A percentile compares a stretch with the other conserved stretches of the same genome.
Evolutionary conservation across 495 filamentous ascomycete genomes (phyloP).

Genomic region (Talaromyces ruber): DNA sequence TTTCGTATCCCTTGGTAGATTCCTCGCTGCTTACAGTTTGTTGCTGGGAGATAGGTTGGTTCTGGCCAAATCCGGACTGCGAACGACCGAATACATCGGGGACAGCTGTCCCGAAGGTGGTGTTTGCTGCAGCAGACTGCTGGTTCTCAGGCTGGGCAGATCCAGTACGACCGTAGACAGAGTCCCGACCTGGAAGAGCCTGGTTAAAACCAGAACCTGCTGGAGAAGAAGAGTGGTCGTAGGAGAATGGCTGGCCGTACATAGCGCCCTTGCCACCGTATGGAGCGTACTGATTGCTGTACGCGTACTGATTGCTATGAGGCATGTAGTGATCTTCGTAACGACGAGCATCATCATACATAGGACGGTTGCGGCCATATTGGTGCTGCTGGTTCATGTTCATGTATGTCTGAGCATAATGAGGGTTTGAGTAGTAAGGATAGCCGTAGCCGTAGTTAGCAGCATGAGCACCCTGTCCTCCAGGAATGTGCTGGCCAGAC

Average conservation of each 20-base stretch:
- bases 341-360: slow-evolving; percentile 47
- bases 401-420: slow-evolving; percentile 68
- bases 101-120: slow-evolving; percentile 58
- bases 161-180: slow-evolving; percentile 69
- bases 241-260: slow-evolving; percentile 79
- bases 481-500: slow-evolving; percentile 54
- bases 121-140: slow-evolving; percentile 44
- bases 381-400: slow-evolving; percentile 51
- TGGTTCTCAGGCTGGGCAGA: slow-evolving; percentile 65
- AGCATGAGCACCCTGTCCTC: slow-evolving; percentile 41
- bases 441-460: slow-evolving; percentile 57
- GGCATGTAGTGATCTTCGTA: slow-evolving; percentile 49
- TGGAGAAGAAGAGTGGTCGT: slow-evolving; percentile 71
- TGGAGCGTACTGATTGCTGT: slow-evolving; percentile 60
- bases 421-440: slow-evolving; percentile 74
- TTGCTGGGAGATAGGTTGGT: slow-evolving; percentile 57
- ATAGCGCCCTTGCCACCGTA: slow-evolving; percentile 67
- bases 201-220: slow-evolving; percentile 67
- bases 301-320: slow-evolving; percentile 53
- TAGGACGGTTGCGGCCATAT: slow-evolving; percentile 44
- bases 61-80: slow-evolving; percentile 58
- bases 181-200: slow-evolving; percentile 55
- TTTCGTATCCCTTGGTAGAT: slow-evolving; percentile 67
- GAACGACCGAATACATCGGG: slow-evolving; percentile 73
- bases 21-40: slow-evolving; percentile 55